Evolutionary conservation across 805 yeast genomes (phyloP).

Genomic region (Saturnispora sekii): DNA sequence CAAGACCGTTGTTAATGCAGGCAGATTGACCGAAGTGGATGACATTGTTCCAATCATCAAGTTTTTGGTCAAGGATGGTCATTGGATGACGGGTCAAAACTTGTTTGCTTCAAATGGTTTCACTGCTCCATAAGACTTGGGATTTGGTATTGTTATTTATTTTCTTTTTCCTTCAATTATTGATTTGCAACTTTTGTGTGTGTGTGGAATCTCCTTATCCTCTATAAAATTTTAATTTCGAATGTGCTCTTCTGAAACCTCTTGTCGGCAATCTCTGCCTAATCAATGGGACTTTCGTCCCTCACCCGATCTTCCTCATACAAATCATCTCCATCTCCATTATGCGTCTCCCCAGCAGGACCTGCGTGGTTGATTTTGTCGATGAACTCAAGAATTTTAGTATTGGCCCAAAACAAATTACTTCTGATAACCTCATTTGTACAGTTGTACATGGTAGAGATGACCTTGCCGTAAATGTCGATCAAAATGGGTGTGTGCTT

Average conservation of each 20-base stretch:
- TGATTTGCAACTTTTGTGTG: too few relatives aligned
- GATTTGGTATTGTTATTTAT: too few relatives aligned
- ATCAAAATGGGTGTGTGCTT: slow-evolving; percentile 1
- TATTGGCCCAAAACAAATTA: slow-evolving; percentile 3
- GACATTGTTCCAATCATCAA: slow-evolving; percentile 58
- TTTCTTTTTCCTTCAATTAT: background rate
- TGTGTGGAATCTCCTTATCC: too few relatives aligned
- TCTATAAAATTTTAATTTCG: background rate
- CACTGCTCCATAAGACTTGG: slow-evolving; percentile 45
- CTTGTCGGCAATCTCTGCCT: too few relatives aligned
- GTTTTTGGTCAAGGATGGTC: slow-evolving; percentile 54
- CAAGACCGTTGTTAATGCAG: slow-evolving; percentile 39
- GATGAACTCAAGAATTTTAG: background rate
- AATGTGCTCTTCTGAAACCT: too few relatives aligned
- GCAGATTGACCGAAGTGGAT: slow-evolving; percentile 44
- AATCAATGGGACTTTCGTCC: too few relatives aligned
- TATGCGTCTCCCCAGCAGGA: too few relatives aligned
- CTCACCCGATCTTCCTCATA: too few relatives aligned
- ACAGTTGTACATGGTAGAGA: slow-evolving; percentile 5
- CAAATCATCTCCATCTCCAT: too few relatives aligned
- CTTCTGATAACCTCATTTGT: background rate
- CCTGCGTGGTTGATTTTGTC: too few relatives aligned
- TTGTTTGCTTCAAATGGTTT: slow-evolving; percentile 56
- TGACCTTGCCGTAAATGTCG: slow-evolving; percentile 1
- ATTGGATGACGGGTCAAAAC: slow-evolving; percentile 66